phyloP scores from a whole-genome alignment of 345 rosid species.

The Salix brachista region DNA sequence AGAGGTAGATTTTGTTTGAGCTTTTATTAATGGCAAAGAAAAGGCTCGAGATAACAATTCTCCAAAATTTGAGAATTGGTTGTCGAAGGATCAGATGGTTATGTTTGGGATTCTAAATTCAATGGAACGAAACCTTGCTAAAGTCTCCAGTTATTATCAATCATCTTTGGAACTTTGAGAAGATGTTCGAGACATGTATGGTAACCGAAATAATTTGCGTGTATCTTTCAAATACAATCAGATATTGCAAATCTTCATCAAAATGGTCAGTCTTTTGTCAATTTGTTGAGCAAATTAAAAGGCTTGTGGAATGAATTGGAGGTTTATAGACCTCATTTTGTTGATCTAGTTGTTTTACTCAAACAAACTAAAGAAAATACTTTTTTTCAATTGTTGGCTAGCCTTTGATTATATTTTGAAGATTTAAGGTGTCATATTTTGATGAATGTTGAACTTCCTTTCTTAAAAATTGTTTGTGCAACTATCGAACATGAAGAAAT shows the following conservation, averaged over 20 bases:
- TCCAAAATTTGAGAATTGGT: neutral
- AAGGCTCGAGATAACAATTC: no score
- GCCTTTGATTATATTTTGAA: neutral
- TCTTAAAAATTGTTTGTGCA: neutral
- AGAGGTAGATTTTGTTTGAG: fast-evolving
- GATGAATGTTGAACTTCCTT: neutral
- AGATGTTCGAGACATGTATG: neutral
- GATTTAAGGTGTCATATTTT: neutral
- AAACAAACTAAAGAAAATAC: neutral
- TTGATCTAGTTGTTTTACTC: neutral
- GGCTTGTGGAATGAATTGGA: neutral
- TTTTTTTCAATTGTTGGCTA: neutral
- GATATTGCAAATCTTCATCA: neutral
- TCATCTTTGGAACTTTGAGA: no score
- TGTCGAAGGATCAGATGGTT: no score
- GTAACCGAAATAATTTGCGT: neutral
- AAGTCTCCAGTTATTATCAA: no score
- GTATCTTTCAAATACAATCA: neutral
- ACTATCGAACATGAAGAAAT: neutral
- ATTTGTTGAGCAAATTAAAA: neutral
- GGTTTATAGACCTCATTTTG: neutral
- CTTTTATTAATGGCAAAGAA: no score
- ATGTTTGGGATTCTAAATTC: no score
- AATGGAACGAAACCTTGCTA: neutral
- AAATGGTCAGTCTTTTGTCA: neutral